phyloP scores from a whole-genome alignment of 2,329 filamentous ascomycete species.

The Podosphaera fusca region DNA sequence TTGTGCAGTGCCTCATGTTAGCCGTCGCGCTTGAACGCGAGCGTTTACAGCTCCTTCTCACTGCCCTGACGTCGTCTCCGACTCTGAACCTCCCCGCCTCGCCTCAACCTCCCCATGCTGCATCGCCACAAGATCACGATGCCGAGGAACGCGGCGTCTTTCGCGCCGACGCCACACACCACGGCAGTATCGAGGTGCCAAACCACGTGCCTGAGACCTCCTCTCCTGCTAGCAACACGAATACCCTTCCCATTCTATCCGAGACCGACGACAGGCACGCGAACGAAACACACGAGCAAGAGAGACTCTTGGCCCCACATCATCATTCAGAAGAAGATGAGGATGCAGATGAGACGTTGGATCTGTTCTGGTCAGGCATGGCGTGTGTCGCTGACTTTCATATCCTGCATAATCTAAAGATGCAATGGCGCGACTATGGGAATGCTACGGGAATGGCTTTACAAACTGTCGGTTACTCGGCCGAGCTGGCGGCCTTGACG shows the following conservation, averaged over 20 bases:
- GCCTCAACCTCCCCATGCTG: not conserved
- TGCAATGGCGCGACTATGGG: constrained; percentile 14
- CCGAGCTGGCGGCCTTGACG: constrained; percentile 10
- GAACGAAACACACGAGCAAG: constrained; percentile 8
- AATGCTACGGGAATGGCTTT: constrained; percentile 11
- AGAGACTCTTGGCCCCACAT: constrained; percentile 7
- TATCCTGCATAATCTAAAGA: constrained; percentile 13
- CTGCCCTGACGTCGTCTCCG: constrained; percentile 2
- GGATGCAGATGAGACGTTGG: constrained; percentile 10
- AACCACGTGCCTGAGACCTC: constrained; percentile 1
- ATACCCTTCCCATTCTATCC: not conserved
- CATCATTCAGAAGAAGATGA: constrained; percentile 5
- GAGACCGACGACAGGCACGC: constrained; percentile 1
- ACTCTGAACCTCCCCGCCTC: not conserved
- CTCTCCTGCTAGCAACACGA: constrained; percentile 2
- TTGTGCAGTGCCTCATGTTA: constrained; percentile 39
- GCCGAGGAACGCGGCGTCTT: constrained; percentile 15
- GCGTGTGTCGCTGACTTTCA: constrained; percentile 15
- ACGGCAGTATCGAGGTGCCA: constrained; percentile 13
- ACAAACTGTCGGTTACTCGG: constrained; percentile 13
- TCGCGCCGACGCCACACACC: constrained; percentile 7
- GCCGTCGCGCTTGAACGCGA: constrained; percentile 37
- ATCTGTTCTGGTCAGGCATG: constrained; percentile 15
- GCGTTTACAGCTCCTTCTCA: constrained; percentile 21
- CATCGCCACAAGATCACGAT: constrained; percentile 13